Conservation (phyloP, 176 grass and related monocot species). For the Avena insularis region DNA sequence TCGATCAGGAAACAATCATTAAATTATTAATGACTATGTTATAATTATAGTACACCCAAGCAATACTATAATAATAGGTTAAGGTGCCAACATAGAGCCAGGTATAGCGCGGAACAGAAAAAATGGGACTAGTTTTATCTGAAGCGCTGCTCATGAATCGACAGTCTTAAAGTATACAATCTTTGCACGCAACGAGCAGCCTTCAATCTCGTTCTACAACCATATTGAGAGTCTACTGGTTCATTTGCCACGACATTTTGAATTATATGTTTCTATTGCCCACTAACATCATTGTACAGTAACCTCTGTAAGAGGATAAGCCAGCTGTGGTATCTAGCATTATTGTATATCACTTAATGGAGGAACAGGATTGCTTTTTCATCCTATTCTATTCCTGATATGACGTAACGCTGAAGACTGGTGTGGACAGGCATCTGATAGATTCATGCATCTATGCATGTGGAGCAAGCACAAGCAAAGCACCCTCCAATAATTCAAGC, state of each 20-base stretch:
- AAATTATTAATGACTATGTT: constrained; percentile 36
- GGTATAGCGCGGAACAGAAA: constrained; percentile 20
- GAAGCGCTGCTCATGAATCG: constrained; percentile 41
- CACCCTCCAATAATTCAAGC: constrained; percentile 56
- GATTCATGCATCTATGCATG: constrained; percentile 53
- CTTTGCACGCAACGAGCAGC: constrained; percentile 16
- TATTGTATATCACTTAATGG: constrained; percentile 57
- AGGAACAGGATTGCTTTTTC: constrained; percentile 55
- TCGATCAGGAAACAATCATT: constrained; percentile 43
- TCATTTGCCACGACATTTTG: constrained; percentile 36
- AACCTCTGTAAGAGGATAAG: constrained; percentile 53
- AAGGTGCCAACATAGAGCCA: constrained; percentile 20
- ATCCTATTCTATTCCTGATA: constrained; percentile 56
- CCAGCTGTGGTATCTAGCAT: constrained; percentile 49
- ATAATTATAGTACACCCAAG: constrained; percentile 2
- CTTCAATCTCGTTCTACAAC: constrained; percentile 5
- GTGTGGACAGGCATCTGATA: constrained; percentile 53
- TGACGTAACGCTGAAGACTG: constrained; percentile 54
- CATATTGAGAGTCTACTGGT: constrained; percentile 16
- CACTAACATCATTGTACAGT: constrained; percentile 45
- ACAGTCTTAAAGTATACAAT: constrained; percentile 43
- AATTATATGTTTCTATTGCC: constrained; percentile 35
- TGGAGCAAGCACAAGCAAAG: constrained; percentile 59
- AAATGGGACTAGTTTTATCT: constrained; percentile 7
- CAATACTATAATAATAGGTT: constrained; percentile 39